Evolutionary conservation across 2,329 filamentous ascomycete species (phyloP).

Genomic region (Sarocladiaceae sp.): DNA sequence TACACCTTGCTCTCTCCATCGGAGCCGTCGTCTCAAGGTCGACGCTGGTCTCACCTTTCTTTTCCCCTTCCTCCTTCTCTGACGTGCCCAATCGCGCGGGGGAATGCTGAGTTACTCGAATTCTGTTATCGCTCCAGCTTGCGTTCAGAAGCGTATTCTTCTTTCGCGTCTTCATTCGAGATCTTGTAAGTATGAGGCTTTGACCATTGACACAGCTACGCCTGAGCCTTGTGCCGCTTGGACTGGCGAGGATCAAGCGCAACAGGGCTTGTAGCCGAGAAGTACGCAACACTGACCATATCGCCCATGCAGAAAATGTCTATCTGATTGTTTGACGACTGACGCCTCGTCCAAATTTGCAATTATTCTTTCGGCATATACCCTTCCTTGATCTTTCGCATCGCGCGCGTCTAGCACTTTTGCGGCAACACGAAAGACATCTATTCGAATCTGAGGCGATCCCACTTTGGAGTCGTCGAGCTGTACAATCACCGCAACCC

Average conservation of each 20-base stretch:
- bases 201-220: no score
- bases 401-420: no score
- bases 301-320: background rate
- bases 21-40: constrained; percentile 1
- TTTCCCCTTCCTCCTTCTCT: constrained; percentile 4
- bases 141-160: background rate
- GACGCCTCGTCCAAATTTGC: no score
- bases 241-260: background rate
- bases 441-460: no score
- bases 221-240: constrained; percentile 5
- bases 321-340: no score
- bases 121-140: background rate
- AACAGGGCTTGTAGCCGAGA: background rate
- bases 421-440: no score
- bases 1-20: constrained; percentile 4
- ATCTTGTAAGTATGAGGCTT: no score
- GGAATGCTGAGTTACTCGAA: background rate
- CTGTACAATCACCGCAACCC: no score
- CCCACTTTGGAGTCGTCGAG: no score
- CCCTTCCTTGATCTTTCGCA: no score
- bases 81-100: background rate
- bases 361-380: no score
- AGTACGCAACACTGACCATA: background rate
- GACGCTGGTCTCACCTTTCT: constrained; percentile 5
- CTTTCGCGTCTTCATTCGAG: no score